Base-by-base conservation (phyloP, 2,329 filamentous ascomycete species). In the Pseudopithomyces maydicus region DNA sequence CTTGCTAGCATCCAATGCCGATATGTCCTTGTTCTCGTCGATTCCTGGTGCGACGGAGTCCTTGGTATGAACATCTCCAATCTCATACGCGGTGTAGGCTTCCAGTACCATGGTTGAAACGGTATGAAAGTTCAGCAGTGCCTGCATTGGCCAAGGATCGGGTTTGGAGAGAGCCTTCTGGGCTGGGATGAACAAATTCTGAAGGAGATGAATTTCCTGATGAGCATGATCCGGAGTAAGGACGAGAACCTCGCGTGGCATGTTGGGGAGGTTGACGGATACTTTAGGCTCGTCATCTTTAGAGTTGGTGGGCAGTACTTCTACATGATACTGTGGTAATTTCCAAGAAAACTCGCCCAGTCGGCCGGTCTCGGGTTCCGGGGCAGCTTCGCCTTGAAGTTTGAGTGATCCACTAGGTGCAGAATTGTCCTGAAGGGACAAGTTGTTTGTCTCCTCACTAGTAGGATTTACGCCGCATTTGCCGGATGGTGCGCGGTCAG, bases 71-170 rank as follows among this genome's bases (percentile, higher is more conserved):
- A 66, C 59, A 38, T 71, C 69, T 1, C 69, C 70, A 1, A 65
- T 64, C 38, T 72, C 66, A 44, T 58, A 69, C n/a, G 65, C 61
- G 1, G 57, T 56, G 35, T 64, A 70, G 0, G 66, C 61, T 20
- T 74, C 71, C 7, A 75, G 59, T 8, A 74, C 69, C 62, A 74
- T 68, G n/a, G 67, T 44, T 17, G 68, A 62, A 26, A 74, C 67
- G 33, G 63, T 71, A 50, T 74, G 71, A 61, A 75, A 75, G 54
- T 75, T 75, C 0, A 74, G 63, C 1, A 74, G 36, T 0, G 71
- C 69, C 8, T 53, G 35, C 0, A 57, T 63, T 2, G 71, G 70
- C 5, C 61, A 12, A 0, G 64, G 58, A 42, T 74, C 70, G 0
- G 67, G 69, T 0, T 14, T 48, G 0, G 39, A n/a, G 8, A 68